Base-by-base conservation (phyloP, 495 filamentous ascomycete genomes). In the Tuber microsphaerosporum region DNA sequence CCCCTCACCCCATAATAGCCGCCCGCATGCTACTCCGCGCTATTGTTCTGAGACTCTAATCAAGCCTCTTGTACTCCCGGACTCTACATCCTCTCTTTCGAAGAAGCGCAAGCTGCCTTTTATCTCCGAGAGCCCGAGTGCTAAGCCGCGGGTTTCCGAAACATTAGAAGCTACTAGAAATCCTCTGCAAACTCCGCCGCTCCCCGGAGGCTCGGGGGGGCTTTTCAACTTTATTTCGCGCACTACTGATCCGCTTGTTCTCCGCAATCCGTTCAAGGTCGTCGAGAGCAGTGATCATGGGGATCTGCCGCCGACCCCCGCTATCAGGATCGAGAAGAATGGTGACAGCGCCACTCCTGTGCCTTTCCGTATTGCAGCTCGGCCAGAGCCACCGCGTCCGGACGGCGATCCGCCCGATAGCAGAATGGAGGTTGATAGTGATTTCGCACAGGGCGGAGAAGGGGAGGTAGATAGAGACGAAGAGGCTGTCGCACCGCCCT, bases 31-130 rank as follows among this genome's bases (percentile, higher is more conserved):
- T 26, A n/a, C n/a, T 41, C 39, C n/a, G 45, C 56, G 70, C 31
- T 68, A 71, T 42, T 71, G 26, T 37, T 45, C 37, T 22, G n/a
- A 45, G 51, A 71, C 70, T 46, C 46, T 16, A 19, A 75, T 75
- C 31, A 43, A 68, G 37, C 39, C 74, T 41, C 46, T 45, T 31
- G 39, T 39, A 16, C 74, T 74, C 39, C 42, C 34, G 26, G 73
- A 71, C 69, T 26, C 43, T 20, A 10, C 17, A 8, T 16, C 34
- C 34, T 19, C 26, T 42, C 2, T 22, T 75, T 31, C 61, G 14
- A n/a, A 19, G 37, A 74, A 71, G 26, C 34, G 51, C 12, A 48
- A 42, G 31, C 20, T 39, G 39, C 51, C 37, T 74, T 42, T 39
- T 45, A 34, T 10, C 44, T 74, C 17, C 2, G 69, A 41, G 10